A percentile compares a stretch with the other conserved stretches of the same genome.
phyloP scores from a whole-genome alignment of 192 early-diverging fungal species.

The Coemansia sp. region DNA sequence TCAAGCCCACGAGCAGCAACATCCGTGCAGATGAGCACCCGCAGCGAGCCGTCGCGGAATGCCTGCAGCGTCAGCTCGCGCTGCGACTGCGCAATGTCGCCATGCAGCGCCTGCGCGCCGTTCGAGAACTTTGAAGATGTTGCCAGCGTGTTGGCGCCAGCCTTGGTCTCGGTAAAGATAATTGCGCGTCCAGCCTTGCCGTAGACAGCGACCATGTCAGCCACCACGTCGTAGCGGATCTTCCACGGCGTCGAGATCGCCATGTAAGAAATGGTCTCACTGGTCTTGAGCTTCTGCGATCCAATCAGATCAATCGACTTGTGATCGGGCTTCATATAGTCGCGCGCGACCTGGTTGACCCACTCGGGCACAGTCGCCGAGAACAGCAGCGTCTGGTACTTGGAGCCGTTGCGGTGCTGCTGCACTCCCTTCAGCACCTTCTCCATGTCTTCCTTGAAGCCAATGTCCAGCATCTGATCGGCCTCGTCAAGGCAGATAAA shows the following conservation, averaged over 20 bases:
- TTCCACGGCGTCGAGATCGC: constrained; percentile 85
- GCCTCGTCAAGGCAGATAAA: constrained; percentile 94
- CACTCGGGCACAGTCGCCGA: constrained; percentile 87
- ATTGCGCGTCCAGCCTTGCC: constrained; percentile 80
- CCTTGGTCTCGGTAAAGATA: constrained; percentile 95
- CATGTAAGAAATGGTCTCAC: constrained; percentile 80
- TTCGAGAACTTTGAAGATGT: constrained; percentile 75
- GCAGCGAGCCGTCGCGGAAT: constrained; percentile 88
- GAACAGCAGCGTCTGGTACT: constrained; percentile 89
- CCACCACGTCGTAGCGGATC: constrained; percentile 85
- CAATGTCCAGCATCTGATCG: constrained; percentile 94
- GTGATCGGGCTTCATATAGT: constrained; percentile 66
- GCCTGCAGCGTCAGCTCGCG: constrained; percentile 94
- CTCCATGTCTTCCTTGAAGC: constrained; percentile 89
- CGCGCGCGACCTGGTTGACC: constrained; percentile 68
- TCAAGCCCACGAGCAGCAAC: constrained; percentile 94
- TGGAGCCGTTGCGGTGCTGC: constrained; percentile 66
- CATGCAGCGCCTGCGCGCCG: constrained; percentile 86
- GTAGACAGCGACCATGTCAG: constrained; percentile 91
- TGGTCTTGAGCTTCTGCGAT: constrained; percentile 83
- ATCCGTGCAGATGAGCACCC: constrained; percentile 92
- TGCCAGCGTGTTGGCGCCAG: constrained; percentile 78
- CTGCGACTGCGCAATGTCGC: constrained; percentile 77
- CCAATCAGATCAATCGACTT: constrained; percentile 83
- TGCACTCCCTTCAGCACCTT: constrained; percentile 81